Percentiles rank a stretch among this genome's conserved stretches.
Evolutionary conservation across 179 eudicot species (phyloP).

Genomic region (Drosera spatulata): DNA sequence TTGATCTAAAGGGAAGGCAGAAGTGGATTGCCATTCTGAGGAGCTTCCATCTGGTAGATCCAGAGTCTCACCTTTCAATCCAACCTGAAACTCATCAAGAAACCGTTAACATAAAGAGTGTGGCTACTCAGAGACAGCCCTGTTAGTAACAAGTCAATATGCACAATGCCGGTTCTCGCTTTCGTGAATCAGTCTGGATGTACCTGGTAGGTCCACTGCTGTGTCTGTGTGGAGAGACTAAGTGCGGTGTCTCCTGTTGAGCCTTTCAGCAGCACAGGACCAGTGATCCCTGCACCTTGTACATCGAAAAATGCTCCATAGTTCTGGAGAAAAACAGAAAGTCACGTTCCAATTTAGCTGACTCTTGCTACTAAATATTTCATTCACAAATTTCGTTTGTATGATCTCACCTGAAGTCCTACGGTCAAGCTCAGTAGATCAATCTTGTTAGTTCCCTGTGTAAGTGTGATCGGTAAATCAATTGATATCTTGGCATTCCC

Average conservation of each 20-base stretch:
- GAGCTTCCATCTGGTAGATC: slow-evolving; percentile 56
- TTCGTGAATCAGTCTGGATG: no score
- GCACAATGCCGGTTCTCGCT: no score
- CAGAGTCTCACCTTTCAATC: slow-evolving; percentile 67
- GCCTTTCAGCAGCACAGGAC: slow-evolving; percentile 60
- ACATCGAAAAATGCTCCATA: slow-evolving; percentile 78
- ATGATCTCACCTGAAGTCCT: slow-evolving; percentile 63
- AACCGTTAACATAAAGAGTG: background rate
- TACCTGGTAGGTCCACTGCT: slow-evolving; percentile 87
- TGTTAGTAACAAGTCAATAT: no score
- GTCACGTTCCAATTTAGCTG: no score
- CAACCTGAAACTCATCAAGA: slow-evolving; percentile 32
- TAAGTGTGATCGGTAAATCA: slow-evolving; percentile 45
- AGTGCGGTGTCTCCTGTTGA: slow-evolving; percentile 28
- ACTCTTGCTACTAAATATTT: no score
- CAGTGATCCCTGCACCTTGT: slow-evolving; percentile 68
- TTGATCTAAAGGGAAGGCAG: slow-evolving; percentile 53
- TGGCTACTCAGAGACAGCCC: no score
- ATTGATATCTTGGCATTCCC: slow-evolving; percentile 32
- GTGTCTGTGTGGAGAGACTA: slow-evolving; percentile 49
- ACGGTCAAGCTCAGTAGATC: slow-evolving; percentile 94
- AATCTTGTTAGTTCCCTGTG: slow-evolving; percentile 44
- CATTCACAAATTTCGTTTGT: no score
- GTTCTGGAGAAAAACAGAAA: slow-evolving; percentile 32
- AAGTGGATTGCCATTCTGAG: slow-evolving; percentile 44